Percentiles rank a stretch among this genome's conserved stretches.
Evolutionary conservation across 2,329 filamentous ascomycete species (phyloP).

Genomic region (Xylariaceae sp.): DNA sequence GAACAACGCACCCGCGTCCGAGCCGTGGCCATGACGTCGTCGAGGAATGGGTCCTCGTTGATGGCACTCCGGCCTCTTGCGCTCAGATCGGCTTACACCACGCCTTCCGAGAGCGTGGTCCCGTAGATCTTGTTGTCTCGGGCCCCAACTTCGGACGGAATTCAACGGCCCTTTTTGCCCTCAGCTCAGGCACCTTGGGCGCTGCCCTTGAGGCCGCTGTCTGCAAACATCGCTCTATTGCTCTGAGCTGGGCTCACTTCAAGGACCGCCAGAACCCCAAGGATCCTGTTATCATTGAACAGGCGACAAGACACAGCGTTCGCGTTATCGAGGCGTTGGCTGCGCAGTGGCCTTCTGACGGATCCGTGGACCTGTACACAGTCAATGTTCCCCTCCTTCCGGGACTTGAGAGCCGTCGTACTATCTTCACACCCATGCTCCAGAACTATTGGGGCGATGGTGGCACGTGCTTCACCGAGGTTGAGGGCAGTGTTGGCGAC

Average conservation of each 20-base stretch:
- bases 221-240: constrained; percentile 66
- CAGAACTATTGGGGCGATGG: constrained; percentile 91
- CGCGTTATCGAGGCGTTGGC: constrained; percentile 73
- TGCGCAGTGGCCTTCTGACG: constrained; percentile 63
- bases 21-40: constrained; percentile 40
- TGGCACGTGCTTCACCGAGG: constrained; percentile 77
- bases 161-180: constrained; percentile 71
- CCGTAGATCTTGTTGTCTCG: constrained; percentile 70
- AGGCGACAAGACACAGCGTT: constrained; percentile 68
- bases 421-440: constrained; percentile 79
- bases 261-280: constrained; percentile 70
- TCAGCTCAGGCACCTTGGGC: constrained; percentile 73
- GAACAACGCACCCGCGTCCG: constrained; percentile 52
- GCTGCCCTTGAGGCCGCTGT: constrained; percentile 72
- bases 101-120: constrained; percentile 66
- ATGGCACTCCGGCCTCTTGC: constrained; percentile 75
- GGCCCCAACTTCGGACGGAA: constrained; percentile 83
- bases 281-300: constrained; percentile 73
- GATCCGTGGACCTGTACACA: constrained; percentile 74
- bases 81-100: constrained; percentile 79
- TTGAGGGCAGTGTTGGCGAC: constrained; percentile 60
- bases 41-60: constrained; percentile 77
- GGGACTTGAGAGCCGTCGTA: constrained; percentile 64
- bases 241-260: constrained; percentile 87
- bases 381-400: constrained; percentile 86